phyloP scores from a whole-genome alignment of 2,329 filamentous ascomycete genomes.

The Pezicula neosporulosa region DNA sequence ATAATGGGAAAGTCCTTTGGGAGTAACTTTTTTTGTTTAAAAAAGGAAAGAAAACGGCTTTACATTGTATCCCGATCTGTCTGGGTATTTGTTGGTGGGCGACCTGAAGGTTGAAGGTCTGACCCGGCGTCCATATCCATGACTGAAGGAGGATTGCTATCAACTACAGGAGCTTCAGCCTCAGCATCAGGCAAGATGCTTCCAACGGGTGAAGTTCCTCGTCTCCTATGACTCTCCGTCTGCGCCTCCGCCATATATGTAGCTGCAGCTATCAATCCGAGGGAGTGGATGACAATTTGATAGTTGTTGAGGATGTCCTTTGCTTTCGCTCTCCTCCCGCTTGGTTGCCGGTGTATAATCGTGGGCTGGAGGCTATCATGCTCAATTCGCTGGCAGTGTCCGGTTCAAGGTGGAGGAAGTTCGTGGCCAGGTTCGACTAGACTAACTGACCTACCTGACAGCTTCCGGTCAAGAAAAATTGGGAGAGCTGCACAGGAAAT shows the following conservation, averaged over 20 bases:
- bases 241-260: background rate
- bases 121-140: slow-evolving; percentile 4
- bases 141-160: background rate
- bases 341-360: background rate
- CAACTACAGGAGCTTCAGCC: background rate
- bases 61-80: slow-evolving; percentile 20
- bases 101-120: background rate
- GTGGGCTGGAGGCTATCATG: background rate
- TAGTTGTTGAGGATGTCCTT: background rate
- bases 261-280: background rate
- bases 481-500: background rate
- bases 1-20: background rate
- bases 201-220: background rate
- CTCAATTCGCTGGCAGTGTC: background rate
- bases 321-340: background rate
- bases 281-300: background rate
- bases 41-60: background rate
- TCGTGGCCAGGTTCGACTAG: no score
- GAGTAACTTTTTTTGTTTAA: background rate
- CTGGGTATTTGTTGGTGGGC: slow-evolving; percentile 7
- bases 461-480: no score
- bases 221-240: background rate
- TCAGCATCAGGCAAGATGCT: background rate
- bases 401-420: background rate
- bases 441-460: no score